Base-by-base conservation (phyloP, 306 rosid genomes). In the Biancaea sappan region DNA sequence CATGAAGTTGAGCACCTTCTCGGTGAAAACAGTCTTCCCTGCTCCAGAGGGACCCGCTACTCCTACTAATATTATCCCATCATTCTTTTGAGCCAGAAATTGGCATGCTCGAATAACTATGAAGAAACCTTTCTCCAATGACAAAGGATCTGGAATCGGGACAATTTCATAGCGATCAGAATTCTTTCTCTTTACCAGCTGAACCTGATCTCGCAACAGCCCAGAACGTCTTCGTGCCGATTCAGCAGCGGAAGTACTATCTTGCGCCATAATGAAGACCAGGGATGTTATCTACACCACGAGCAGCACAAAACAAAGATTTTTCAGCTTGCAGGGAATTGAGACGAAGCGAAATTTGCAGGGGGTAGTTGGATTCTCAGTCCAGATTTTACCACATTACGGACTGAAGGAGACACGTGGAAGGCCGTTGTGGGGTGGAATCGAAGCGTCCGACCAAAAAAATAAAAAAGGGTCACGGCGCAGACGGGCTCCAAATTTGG, bases 41-140 rank as follows among this genome's bases (percentile, higher is more conserved):
- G 98, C 98, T 73, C 98, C 97, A 22, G 98, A 94, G 56, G 98
- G 97, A 62, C 97, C 98, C 18, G 98, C 98, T 71, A 94, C 94
- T 85, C 98, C 98, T 25, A 91, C 98, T 14, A 94, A 77, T 44
- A 88, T 73, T 79, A 91, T 71, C 79, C 98, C 98, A 29, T 89
- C 91, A 72, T 94, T 91, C 80, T 91, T 91, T 79, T 94, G 97
- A 64, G 97, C 93, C 84, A 94, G 60, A 81, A 89, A 84, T 74
- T 94, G 98, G 76, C 94, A 89, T 1, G 98, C 98, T 18, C 98
- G 96, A 61, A 94, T 94, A 9, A 88, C 92, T 73, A 94, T 94
- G 87, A 91, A 94, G 77, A 94, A 94, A 54, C 98, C 98, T 80
- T 94, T 94, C 90, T 94, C 98, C 81, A 94, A 91, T 2, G 98